These are phyloP conservation scores for Plasmodium reichenowi DNA, from an alignment of 169 alveolate species.

Conservation along the genomic window DNA sequence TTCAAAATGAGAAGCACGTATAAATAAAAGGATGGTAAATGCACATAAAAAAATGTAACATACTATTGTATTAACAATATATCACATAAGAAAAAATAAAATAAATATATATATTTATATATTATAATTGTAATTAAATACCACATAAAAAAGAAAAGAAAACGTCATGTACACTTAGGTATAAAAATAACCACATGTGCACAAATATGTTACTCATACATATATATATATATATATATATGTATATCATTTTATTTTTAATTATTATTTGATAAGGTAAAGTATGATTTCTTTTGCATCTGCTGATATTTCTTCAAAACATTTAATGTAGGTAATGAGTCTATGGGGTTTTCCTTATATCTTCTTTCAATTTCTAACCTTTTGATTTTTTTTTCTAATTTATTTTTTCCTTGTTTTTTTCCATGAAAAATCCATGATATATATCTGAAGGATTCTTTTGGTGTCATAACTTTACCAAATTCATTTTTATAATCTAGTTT, in stretches of 20 bases:
- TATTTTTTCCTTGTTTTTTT: constrained; percentile 84
- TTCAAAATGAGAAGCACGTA: too few relatives aligned
- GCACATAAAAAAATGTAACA: too few relatives aligned
- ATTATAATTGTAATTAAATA: too few relatives aligned
- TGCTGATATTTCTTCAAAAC: constrained; percentile 81
- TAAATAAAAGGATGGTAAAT: too few relatives aligned
- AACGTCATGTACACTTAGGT: too few relatives aligned
- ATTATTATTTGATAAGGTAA: constrained; percentile 53
- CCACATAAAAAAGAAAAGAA: too few relatives aligned
- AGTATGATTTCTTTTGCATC: constrained; percentile 79
- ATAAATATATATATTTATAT: too few relatives aligned
- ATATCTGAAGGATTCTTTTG: constrained; percentile 85
- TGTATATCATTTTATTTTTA: not conserved
- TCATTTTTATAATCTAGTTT: constrained; percentile 81
- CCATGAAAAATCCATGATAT: constrained; percentile 87
- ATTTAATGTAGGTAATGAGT: constrained; percentile 84
- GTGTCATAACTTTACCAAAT: constrained; percentile 84
- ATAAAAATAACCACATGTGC: too few relatives aligned
- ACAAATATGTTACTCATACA: too few relatives aligned
- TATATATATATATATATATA: too few relatives aligned
- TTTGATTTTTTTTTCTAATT: constrained; percentile 80
- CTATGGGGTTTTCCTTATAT: constrained; percentile 81
- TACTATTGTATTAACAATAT: too few relatives aligned
- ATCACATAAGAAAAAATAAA: too few relatives aligned
- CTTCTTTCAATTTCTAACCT: constrained; percentile 83